Evolutionary conservation across 257 asterid species (phyloP).

Genomic region (Solanum appendiculatum): DNA sequence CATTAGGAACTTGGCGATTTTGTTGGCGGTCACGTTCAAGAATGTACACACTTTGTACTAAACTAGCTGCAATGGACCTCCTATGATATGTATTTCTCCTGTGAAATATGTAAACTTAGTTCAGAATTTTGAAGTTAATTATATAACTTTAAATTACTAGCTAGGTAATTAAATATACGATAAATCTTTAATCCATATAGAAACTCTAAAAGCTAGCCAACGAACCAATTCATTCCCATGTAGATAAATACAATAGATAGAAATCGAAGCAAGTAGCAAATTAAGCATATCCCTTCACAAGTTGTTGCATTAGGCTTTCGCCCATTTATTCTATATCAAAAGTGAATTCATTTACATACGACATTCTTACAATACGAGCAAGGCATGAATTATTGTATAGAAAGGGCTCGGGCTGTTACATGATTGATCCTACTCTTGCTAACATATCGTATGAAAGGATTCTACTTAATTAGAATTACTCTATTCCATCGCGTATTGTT

Average conservation of each 20-base stretch:
- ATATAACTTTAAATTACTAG: not conserved
- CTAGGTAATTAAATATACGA: not conserved
- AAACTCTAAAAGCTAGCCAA: no score
- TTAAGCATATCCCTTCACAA: no score
- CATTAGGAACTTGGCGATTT: slow-evolving; percentile 35
- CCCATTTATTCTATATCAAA: no score
- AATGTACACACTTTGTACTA: slow-evolving; percentile 57
- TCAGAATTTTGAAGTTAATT: not conserved
- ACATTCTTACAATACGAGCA: no score
- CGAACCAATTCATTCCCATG: no score
- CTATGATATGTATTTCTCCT: slow-evolving; percentile 59
- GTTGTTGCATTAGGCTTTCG: no score
- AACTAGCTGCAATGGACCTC: slow-evolving; percentile 53
- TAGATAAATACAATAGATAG: no score
- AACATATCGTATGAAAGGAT: not conserved
- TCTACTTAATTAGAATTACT: not conserved
- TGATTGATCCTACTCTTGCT: not conserved
- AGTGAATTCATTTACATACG: no score
- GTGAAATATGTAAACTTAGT: not conserved
- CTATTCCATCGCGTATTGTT: not conserved
- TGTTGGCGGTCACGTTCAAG: slow-evolving; percentile 54
- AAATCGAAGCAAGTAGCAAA: no score
- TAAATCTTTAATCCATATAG: no score
- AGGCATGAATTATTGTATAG: no score
- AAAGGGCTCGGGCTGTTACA: no score